Evolutionary conservation across 306 rosid genomes (phyloP), one percentile per base, ranked within the genome.

Genomic region (Pterocarpus santalinus): DNA sequence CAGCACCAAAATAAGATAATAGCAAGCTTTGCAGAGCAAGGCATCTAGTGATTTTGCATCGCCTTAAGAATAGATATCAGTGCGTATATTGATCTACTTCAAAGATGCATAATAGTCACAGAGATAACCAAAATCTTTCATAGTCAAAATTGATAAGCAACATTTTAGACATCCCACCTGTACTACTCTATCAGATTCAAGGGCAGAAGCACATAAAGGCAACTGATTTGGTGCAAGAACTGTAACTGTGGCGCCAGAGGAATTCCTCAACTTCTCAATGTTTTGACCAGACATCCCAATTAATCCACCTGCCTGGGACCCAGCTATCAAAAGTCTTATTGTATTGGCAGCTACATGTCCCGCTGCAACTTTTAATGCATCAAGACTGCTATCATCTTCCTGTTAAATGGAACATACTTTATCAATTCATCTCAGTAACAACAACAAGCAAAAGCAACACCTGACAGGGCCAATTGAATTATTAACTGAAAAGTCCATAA

Each of bases 261-360:
- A 90, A 71, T 92, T 85, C 90, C 98, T 92, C 76, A 95, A 83
- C 73, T 91, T 91, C 90, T 91, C 97, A 73, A 92, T 95, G 81
- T 95, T 95, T 83, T 91, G 95, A 72, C 98, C 98, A 41, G 98
- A 92, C 87, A 89, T 81, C 85, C 98, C 98, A 79, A 95, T 92
- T 79, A 95, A 88, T 22, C 87, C 90, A 83, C 98, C 98, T 16
- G 97, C 98, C 79, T 95, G 98, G 58, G 97, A 91, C 78, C 98
- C 98, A 76, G 97, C 98, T 81, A 95, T 95, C 87, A 95, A 82
- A 81, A 95, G 97, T 87, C 97, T 90, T 79, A 95, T 88, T 15
- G 97, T 89, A 84, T 95, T 92, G 64, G 98, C 98, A 87, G 95
- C 97, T 79, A 95, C 92, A 78, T 95, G 97, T 73, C 97, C 96